phyloP scores from a whole-genome alignment of 768 basidiomycete species.

The Kwoniella bestiolae region DNA sequence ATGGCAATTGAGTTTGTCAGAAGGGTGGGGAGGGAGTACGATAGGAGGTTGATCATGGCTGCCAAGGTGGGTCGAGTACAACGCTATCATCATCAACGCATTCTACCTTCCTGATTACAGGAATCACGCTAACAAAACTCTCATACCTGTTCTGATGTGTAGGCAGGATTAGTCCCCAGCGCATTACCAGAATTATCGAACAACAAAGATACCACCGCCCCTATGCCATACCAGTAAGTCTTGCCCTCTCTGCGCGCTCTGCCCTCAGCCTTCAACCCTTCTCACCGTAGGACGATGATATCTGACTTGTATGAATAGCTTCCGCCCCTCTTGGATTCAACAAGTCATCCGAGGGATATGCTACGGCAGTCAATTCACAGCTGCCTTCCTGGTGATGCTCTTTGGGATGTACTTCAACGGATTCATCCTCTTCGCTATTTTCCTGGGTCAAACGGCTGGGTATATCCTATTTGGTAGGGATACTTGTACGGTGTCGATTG shows the following conservation, averaged over 20 bases:
- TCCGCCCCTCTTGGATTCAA: conserved; percentile 45
- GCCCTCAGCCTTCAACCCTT: too few relatives aligned
- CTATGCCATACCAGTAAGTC: conserved; percentile 10
- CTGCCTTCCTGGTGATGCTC: conserved; percentile 51
- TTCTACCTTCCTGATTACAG: neutral
- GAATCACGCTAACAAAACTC: too few relatives aligned
- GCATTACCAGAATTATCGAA: neutral
- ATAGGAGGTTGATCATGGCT: conserved; percentile 42
- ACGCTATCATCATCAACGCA: too few relatives aligned
- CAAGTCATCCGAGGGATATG: conserved; percentile 48
- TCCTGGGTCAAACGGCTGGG: conserved; percentile 48
- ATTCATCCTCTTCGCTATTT: conserved; percentile 55
- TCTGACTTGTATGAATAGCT: conserved; percentile 15
- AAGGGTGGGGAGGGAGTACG: conserved; percentile 54
- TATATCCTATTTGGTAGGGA: conserved; percentile 46
- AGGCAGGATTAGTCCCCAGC: neutral
- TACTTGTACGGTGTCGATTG: conserved; percentile 27
- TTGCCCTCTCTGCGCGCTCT: too few relatives aligned
- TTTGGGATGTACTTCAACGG: conserved; percentile 58
- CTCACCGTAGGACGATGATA: neutral
- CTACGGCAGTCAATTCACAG: conserved; percentile 53
- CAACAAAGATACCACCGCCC: conserved; percentile 3
- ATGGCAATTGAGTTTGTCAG: conserved; percentile 55
- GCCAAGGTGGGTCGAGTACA: conserved; percentile 14
- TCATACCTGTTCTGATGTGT: neutral